phyloP scores from a whole-genome alignment of 2,329 filamentous ascomycete species.

The Ophiostoma triangulosporum region DNA sequence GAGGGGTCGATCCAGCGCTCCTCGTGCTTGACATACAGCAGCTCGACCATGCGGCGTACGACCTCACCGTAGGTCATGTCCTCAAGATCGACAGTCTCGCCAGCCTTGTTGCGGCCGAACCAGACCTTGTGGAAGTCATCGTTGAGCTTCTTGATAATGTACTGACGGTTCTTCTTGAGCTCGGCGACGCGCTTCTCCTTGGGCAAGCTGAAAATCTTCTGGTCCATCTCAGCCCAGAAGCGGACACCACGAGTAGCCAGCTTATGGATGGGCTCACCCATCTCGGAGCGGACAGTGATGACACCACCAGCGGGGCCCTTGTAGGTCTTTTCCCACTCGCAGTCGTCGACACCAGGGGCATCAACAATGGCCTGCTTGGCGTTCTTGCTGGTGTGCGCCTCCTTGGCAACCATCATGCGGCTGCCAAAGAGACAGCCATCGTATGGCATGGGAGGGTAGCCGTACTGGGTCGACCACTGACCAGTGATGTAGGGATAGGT shows the following conservation, averaged over 20 bases:
- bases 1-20: slow-evolving; percentile 83
- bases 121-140: slow-evolving; percentile 95
- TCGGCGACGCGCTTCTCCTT: slow-evolving; percentile 86
- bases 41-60: slow-evolving; percentile 70
- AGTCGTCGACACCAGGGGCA: slow-evolving; percentile 68
- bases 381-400: slow-evolving; percentile 73
- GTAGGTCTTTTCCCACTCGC: slow-evolving; percentile 85
- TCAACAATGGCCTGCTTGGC: slow-evolving; percentile 86
- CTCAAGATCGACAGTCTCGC: slow-evolving; percentile 73
- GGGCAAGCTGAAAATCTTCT: slow-evolving; percentile 93
- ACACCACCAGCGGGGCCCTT: slow-evolving; percentile 83
- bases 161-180: slow-evolving; percentile 73
- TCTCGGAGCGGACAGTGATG: slow-evolving; percentile 93
- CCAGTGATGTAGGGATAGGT: slow-evolving; percentile 89
- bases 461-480: slow-evolving; percentile 73
- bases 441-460: slow-evolving; percentile 86
- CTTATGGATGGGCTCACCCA: slow-evolving; percentile 99
- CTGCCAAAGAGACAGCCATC: slow-evolving; percentile 85
- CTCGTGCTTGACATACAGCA: slow-evolving; percentile 87
- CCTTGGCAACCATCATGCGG: slow-evolving; percentile 90
- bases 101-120: slow-evolving; percentile 77
- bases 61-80: slow-evolving; percentile 94
- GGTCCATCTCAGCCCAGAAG: slow-evolving; percentile 98
- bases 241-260: slow-evolving; percentile 88
- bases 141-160: slow-evolving; percentile 93